These are phyloP conservation scores for Cytospora mali DNA, from an alignment of 2,329 filamentous ascomycete genomes.

Conservation along the genomic window DNA sequence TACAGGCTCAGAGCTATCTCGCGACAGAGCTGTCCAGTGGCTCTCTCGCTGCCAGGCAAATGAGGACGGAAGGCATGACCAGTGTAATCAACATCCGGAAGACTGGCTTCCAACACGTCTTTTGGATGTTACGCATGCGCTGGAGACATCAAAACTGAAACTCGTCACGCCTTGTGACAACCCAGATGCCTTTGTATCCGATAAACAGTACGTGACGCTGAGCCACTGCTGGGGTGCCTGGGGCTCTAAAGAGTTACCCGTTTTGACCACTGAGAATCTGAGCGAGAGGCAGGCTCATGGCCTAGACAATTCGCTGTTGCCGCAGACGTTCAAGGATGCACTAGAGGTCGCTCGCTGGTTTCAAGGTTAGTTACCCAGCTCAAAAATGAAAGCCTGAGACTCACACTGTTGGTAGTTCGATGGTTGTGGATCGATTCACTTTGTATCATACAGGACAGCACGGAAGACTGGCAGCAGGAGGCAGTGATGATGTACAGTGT, in stretches of 20 bases:
- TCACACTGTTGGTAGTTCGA: slow-evolving; percentile 4
- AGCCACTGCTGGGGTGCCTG: slow-evolving; percentile 21
- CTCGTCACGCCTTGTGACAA: neutral
- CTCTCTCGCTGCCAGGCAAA: slow-evolving; percentile 18
- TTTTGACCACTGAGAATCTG: slow-evolving; percentile 1
- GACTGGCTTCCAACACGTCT: slow-evolving; percentile 8
- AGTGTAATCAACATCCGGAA: neutral
- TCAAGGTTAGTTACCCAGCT: slow-evolving; percentile 8
- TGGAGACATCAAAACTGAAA: slow-evolving; percentile 1
- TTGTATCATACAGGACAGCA: slow-evolving; percentile 23
- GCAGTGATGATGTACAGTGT: slow-evolving; percentile 25
- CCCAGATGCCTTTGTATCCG: neutral
- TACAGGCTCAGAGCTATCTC: slow-evolving; percentile 15
- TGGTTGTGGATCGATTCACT: slow-evolving; percentile 23
- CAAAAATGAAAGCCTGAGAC: neutral
- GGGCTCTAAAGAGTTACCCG: neutral
- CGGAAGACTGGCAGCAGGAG: slow-evolving; percentile 24
- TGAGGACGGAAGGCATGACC: slow-evolving; percentile 20
- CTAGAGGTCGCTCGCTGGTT: slow-evolving; percentile 20
- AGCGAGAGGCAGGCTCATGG: slow-evolving; percentile 1
- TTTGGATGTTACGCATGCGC: neutral
- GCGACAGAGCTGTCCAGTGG: slow-evolving; percentile 19
- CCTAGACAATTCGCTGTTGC: slow-evolving; percentile 1
- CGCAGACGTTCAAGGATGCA: slow-evolving; percentile 10
- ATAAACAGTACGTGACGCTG: slow-evolving; percentile 11